Percentiles rank a stretch among this genome's conserved stretches.
These are phyloP conservation scores for Fraxinus pennsylvanica DNA, from an alignment of 257 asterid genomes.

Conservation along the genomic window DNA sequence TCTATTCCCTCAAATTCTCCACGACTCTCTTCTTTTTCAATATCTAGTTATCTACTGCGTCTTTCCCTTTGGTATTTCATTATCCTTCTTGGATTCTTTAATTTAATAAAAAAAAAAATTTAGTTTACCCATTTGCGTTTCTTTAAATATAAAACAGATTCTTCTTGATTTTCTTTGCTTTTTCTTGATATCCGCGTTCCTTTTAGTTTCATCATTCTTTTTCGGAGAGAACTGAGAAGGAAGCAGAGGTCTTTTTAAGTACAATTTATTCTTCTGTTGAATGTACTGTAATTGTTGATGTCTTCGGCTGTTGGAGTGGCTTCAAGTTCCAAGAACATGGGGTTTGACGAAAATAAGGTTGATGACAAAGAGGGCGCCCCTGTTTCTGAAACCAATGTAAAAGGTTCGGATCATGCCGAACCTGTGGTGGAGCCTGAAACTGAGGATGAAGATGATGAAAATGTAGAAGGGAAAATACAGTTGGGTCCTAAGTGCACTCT, in stretches of 20 bases:
- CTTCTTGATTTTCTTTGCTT: slow-evolving; percentile 15
- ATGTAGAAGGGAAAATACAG: slow-evolving; percentile 39
- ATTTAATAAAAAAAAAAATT: not conserved
- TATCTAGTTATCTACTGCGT: not conserved
- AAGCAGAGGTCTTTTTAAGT: not conserved
- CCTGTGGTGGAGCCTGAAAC: slow-evolving; percentile 28
- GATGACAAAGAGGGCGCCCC: slow-evolving; percentile 16
- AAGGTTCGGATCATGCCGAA: not conserved
- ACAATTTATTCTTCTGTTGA: slow-evolving; percentile 3
- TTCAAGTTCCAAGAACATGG: slow-evolving; percentile 52
- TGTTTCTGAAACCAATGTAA: slow-evolving; percentile 16
- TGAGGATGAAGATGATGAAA: slow-evolving; percentile 65
- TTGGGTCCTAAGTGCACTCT: slow-evolving; percentile 65
- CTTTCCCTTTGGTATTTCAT: not conserved
- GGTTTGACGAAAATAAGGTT: slow-evolving; percentile 31
- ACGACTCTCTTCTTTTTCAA: slow-evolving; percentile 4
- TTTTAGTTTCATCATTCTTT: not conserved
- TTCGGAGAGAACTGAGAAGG: not conserved
- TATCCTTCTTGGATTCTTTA: not conserved
- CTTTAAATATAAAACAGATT: slow-evolving; percentile 7
- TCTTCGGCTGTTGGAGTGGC: slow-evolving; percentile 54
- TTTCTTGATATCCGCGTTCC: slow-evolving; percentile 2
- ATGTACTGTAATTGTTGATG: slow-evolving; percentile 34
- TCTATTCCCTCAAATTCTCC: not conserved
- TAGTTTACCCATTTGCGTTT: slow-evolving; percentile 12